These are phyloP conservation scores for Tricholoma furcatifolium DNA, from an alignment of 768 basidiomycete species.

Conservation along the genomic window DNA sequence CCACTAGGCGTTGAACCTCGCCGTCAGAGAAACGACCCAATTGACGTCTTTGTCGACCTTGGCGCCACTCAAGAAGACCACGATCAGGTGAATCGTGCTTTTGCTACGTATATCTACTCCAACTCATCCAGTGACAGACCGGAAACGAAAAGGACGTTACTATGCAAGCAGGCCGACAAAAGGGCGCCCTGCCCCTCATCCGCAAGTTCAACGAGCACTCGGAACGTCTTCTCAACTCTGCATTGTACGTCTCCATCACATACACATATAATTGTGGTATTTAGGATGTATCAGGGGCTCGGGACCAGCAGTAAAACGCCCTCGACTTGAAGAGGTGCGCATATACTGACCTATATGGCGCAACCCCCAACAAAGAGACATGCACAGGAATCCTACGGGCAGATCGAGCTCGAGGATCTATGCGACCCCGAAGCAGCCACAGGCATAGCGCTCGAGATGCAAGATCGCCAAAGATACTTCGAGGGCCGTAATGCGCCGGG, in stretches of 20 bases:
- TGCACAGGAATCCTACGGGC: constrained; percentile 36
- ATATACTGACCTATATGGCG: neutral
- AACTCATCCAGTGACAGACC: constrained; percentile 46
- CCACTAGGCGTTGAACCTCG: constrained; percentile 74
- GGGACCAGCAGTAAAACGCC: constrained; percentile 56
- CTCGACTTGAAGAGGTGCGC: constrained; percentile 49
- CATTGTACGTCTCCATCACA: constrained; percentile 45
- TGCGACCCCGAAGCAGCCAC: constrained; percentile 61
- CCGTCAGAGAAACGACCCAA: constrained; percentile 57
- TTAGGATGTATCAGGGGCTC: constrained; percentile 45
- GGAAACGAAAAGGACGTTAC: constrained; percentile 90
- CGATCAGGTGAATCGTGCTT: constrained; percentile 56
- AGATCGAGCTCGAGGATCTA: constrained; percentile 87
- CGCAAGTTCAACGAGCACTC: constrained; percentile 98
- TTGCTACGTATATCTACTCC: neutral
- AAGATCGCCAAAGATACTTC: constrained; percentile 80
- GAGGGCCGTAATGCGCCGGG: constrained; percentile 54
- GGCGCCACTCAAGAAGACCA: constrained; percentile 92
- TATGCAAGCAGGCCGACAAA: constrained; percentile 93
- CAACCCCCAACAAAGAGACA: neutral
- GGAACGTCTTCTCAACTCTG: constrained; percentile 80
- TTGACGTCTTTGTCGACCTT: constrained; percentile 81
- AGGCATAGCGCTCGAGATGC: constrained; percentile 85
- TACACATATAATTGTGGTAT: neutral
- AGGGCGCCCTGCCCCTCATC: constrained; percentile 87